Percentiles rank a stretch among this genome's conserved stretches.
phyloP scores from a whole-genome alignment of 352 stramenopile genomes.

The Pilasporangium apinafurcum region DNA sequence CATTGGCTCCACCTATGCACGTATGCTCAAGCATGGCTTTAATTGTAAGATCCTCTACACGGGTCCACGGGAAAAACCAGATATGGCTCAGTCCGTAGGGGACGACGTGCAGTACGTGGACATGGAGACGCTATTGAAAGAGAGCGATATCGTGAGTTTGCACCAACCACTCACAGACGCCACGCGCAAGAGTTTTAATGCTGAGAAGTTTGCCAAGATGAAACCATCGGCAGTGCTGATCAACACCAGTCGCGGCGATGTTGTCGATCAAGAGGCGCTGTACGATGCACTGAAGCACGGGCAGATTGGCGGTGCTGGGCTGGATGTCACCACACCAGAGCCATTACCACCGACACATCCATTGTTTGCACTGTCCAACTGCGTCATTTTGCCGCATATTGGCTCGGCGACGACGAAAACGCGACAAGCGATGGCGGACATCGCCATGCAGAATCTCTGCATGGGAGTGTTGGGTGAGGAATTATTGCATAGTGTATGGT shows the following conservation, averaged over 20 bases:
- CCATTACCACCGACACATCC: slow-evolving; percentile 75
- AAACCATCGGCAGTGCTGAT: slow-evolving; percentile 84
- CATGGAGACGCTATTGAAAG: slow-evolving; percentile 59
- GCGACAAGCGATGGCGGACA: slow-evolving; percentile 68
- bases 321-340: slow-evolving; percentile 90
- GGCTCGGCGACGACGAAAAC: slow-evolving; percentile 41
- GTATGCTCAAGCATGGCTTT: slow-evolving; percentile 80
- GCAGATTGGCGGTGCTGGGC: slow-evolving; percentile 47
- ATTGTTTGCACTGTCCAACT: slow-evolving; percentile 65
- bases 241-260: slow-evolving; percentile 88
- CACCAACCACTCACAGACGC: slow-evolving; percentile 73
- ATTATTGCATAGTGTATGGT: slow-evolving; percentile 36
- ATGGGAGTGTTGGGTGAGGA: slow-evolving; percentile 32
- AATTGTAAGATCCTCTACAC: slow-evolving; percentile 82
- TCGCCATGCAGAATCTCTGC: slow-evolving; percentile 58
- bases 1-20: slow-evolving; percentile 80
- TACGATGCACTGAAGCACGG: slow-evolving; percentile 23
- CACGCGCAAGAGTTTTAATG: slow-evolving; percentile 69
- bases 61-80: slow-evolving; percentile 56
- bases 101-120: slow-evolving; percentile 63
- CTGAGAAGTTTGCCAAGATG: slow-evolving; percentile 73
- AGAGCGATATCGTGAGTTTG: slow-evolving; percentile 87
- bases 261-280: slow-evolving; percentile 86
- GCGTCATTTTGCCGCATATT: slow-evolving; percentile 43
- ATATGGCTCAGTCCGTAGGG: slow-evolving; percentile 21